phyloP scores from a whole-genome alignment of 2,329 filamentous ascomycete genomes.

The Phaeosphaeria sp. region DNA sequence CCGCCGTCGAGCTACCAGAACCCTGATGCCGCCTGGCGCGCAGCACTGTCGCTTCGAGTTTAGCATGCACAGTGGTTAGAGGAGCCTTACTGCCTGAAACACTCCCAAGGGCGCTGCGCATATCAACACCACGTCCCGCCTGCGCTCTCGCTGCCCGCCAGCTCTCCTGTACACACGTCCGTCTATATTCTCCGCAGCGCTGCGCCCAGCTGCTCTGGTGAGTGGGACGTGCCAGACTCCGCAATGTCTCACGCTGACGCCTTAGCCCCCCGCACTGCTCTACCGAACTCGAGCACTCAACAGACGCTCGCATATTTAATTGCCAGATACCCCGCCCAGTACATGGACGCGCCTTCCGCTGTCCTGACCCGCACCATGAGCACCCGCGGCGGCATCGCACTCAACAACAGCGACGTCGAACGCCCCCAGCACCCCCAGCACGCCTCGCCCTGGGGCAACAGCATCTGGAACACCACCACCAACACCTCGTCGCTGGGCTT shows the following conservation, averaged over 20 bases:
- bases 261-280: slow-evolving; percentile 23
- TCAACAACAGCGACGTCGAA: slow-evolving; percentile 39
- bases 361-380: slow-evolving; percentile 33
- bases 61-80: slow-evolving; percentile 48
- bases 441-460: slow-evolving; percentile 39
- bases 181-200: slow-evolving; percentile 24
- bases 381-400: slow-evolving; percentile 33
- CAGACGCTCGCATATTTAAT: slow-evolving; percentile 11
- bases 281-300: slow-evolving; percentile 21
- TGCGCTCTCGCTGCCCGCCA: slow-evolving; percentile 8
- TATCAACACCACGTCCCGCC: slow-evolving; percentile 36
- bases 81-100: slow-evolving; percentile 35
- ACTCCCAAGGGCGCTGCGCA: slow-evolving; percentile 41
- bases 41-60: slow-evolving; percentile 47
- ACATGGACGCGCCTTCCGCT: slow-evolving; percentile 25
- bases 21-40: slow-evolving; percentile 50
- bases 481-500: slow-evolving; percentile 23
- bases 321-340: slow-evolving; percentile 6
- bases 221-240: slow-evolving; percentile 3
- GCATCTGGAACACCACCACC: slow-evolving; percentile 44
- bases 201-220: background rate
- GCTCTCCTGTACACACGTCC: slow-evolving; percentile 33
- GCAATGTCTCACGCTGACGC: slow-evolving; percentile 42
- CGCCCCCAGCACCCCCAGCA: slow-evolving; percentile 36
- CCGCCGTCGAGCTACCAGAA: slow-evolving; percentile 29